These are phyloP conservation scores for Trichoderma harzianum DNA, from an alignment of 2,329 filamentous ascomycete species.

Conservation along the genomic window DNA sequence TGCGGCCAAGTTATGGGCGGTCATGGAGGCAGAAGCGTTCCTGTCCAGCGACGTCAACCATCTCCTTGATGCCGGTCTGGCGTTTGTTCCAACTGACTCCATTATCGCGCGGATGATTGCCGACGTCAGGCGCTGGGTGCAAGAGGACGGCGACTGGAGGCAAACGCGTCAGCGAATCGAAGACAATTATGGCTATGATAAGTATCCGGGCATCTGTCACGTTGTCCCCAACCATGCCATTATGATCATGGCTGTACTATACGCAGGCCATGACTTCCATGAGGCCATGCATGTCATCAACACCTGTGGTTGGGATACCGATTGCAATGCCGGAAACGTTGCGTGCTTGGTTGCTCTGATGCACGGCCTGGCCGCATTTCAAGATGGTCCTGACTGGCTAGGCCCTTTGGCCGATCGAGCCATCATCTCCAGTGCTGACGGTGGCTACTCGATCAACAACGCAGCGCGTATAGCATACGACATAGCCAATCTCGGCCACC, in stretches of 20 bases:
- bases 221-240: constrained; percentile 19
- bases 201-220: constrained; percentile 31
- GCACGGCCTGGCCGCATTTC: constrained; percentile 30
- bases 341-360: constrained; percentile 36
- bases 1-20: constrained; percentile 27
- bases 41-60: constrained; percentile 30
- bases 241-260: not conserved
- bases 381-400: constrained; percentile 31
- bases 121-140: constrained; percentile 27
- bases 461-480: constrained; percentile 30
- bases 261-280: constrained; percentile 24
- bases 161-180: constrained; percentile 35
- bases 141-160: constrained; percentile 31
- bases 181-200: constrained; percentile 29
- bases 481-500: not conserved
- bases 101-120: constrained; percentile 28
- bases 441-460: constrained; percentile 37
- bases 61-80: constrained; percentile 32
- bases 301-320: constrained; percentile 37
- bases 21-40: constrained; percentile 38
- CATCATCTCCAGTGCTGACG: constrained; percentile 35
- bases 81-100: constrained; percentile 27
- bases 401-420: constrained; percentile 34
- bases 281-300: constrained; percentile 36
- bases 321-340: constrained; percentile 38